Conservation (phyloP, 2,329 filamentous ascomycete species). For the Claviceps sp. region DNA sequence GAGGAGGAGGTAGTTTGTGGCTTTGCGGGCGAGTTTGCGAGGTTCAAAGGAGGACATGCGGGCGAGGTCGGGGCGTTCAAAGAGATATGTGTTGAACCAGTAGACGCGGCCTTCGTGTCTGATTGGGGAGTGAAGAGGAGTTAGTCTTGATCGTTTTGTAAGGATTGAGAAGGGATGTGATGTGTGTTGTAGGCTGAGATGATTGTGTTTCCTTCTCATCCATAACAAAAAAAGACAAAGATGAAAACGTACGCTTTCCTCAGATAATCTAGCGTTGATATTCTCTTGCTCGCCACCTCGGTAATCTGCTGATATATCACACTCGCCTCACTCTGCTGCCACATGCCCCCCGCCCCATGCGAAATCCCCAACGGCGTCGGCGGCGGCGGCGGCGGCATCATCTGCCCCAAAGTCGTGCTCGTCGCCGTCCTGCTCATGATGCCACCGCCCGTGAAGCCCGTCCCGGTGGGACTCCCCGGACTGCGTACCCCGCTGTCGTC, state of each 20-base stretch:
- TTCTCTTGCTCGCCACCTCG: constrained; percentile 79
- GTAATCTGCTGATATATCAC: constrained; percentile 55
- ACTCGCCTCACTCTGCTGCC: constrained; percentile 31
- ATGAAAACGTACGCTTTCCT: constrained; percentile 62
- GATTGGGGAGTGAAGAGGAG: not conserved
- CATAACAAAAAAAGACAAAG: not conserved
- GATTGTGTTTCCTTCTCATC: not conserved
- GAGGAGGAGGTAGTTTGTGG: constrained; percentile 85
- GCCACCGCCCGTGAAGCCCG: constrained; percentile 2
- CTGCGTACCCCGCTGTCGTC: constrained; percentile 7
- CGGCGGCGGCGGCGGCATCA: constrained; percentile 14
- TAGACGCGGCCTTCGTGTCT: constrained; percentile 90
- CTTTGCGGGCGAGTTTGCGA: constrained; percentile 73
- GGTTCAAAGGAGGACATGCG: constrained; percentile 77
- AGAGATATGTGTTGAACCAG: constrained; percentile 96
- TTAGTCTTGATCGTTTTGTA: no score
- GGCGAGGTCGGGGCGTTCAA: constrained; percentile 66
- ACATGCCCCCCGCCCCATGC: constrained; percentile 10
- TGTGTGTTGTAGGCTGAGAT: no score
- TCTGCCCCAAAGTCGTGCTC: constrained; percentile 1
- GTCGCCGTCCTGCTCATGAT: constrained; percentile 7
- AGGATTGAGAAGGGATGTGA: no score
- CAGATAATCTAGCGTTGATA: constrained; percentile 86
- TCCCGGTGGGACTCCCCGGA: constrained; percentile 9
- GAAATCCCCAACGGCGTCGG: constrained; percentile 7